Evolutionary conservation across 2,329 filamentous ascomycete genomes (phyloP), one percentile per base, ranked within the genome.

Genomic region (Colletotrichum chrysophilum): DNA sequence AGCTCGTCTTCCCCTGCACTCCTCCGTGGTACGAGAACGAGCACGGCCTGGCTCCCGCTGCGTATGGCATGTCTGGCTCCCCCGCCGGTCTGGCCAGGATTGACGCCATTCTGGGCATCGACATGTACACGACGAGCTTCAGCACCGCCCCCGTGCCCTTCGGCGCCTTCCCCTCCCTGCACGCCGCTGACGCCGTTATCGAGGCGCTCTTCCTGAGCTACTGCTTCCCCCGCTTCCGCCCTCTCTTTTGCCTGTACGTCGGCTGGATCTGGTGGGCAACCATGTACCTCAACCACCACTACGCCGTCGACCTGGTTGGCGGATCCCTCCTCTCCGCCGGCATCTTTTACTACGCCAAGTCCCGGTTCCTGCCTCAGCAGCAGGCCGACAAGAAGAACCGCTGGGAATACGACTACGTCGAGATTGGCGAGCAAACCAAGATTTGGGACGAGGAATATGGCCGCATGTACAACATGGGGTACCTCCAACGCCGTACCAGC

Each of bases 241-340:
- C 93, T 14, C 86, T 97, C 69, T 98, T 97, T 85, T 91, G 96
- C 78, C 89, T 91, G 78, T 98, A 98, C 85, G 94, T 94, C 60
- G 91, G 94, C 82, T 98, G 96, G 96, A 93, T 98, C 81, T 98
- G 96, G 95, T 98, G 96, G 96, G 94, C 96, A 14, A 98, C 96
- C 79, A 98, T 98, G 95, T 98, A 98, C 83, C 91, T 98, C 68
- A 97, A 95, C 81, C 96, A 98, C 86, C 96, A 98, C 87, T 98
- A 98, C 83, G 96, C 96, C 36, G 94, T 98, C 55, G 96, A 98
- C 84, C 89, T 98, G 66, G 95, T 98, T 30, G 95, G 91, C 43
- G 96, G 96, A 79, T 95, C 94, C 83, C 88, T 98, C 76, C 88
- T 95, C 75, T 94, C 95, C 28, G 93, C 93, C 14, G 88, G 94